Percentiles rank a stretch among this genome's conserved stretches.
Conservation (phyloP, 2,329 filamentous ascomycete species). For the Colletotrichum navitas region DNA sequence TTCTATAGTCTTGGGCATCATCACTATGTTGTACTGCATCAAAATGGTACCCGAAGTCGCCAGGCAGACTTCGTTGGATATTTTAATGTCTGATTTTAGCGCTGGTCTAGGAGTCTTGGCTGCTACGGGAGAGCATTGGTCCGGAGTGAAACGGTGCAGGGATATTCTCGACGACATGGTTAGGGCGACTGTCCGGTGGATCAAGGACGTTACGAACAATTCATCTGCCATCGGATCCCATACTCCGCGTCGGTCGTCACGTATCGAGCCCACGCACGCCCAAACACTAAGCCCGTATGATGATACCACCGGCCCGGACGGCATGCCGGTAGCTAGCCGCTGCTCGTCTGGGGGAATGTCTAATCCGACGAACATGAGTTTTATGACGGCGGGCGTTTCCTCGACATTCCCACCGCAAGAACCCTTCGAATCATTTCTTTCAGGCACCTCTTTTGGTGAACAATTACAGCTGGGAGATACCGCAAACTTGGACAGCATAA, state of each 20-base stretch:
- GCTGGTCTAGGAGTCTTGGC: conserved; percentile 61
- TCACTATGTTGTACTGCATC: conserved; percentile 65
- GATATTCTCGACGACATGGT: conserved; percentile 59
- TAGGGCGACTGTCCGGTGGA: conserved; percentile 48
- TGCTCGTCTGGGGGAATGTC: conserved; percentile 3
- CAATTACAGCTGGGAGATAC: conserved; percentile 48
- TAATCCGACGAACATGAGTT: conserved; percentile 4
- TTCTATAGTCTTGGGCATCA: conserved; percentile 59
- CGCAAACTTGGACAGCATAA: conserved; percentile 50
- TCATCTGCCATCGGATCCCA: neutral
- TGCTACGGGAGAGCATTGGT: conserved; percentile 65
- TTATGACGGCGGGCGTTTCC: neutral
- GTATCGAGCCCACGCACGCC: conserved; percentile 5
- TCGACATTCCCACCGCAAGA: conserved; percentile 27
- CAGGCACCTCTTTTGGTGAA: conserved; percentile 47
- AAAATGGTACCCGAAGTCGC: conserved; percentile 59
- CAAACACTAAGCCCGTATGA: conserved; percentile 15
- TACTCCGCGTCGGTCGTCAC: conserved; percentile 14
- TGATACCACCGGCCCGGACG: neutral
- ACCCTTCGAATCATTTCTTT: conserved; percentile 46
- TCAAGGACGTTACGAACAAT: conserved; percentile 40
- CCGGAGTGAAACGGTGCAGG: conserved; percentile 60
- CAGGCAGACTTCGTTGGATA: conserved; percentile 46
- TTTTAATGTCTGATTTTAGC: conserved; percentile 56
- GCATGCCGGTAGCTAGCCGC: neutral